phyloP scores from a whole-genome alignment of 225 moss, liverwort and hornwort genomes.

The Climacium dendroides region DNA sequence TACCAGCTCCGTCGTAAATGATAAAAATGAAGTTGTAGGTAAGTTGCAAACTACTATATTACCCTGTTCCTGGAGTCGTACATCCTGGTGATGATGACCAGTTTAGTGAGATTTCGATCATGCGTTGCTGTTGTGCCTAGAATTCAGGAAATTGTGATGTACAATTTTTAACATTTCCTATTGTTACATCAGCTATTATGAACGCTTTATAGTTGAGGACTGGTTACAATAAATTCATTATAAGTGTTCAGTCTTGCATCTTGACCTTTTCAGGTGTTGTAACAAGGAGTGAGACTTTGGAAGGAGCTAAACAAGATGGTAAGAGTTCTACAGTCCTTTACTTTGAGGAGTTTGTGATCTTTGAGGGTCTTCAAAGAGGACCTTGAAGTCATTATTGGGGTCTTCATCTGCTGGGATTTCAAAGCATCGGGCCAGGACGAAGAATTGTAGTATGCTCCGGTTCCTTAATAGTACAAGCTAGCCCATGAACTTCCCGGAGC shows the following conservation, averaged over 20 bases:
- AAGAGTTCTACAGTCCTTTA: not conserved
- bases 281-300: slow-evolving; percentile 14
- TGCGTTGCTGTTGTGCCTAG: not conserved
- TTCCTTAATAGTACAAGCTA: not conserved
- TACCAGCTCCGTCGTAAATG: slow-evolving; percentile 16
- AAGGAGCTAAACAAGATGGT: slow-evolving; percentile 16
- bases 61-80: not conserved
- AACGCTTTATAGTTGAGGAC: not conserved
- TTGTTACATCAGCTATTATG: not conserved
- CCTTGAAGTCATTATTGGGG: not conserved
- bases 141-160: not conserved
- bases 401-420: not conserved
- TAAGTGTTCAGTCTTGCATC: not conserved
- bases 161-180: not conserved
- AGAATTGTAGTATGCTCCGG: not conserved
- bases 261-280: slow-evolving; percentile 13
- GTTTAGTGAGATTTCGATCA: not conserved
- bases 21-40: slow-evolving; percentile 22
- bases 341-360: not conserved
- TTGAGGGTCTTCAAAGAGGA: not conserved
- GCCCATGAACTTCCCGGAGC: not conserved
- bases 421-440: not conserved
- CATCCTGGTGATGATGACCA: not conserved
- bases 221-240: not conserved
- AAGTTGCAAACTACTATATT: not conserved